Evolutionary conservation across 106 monocot genomes (phyloP).

Genomic region (Phalaenopsis aphrodite): DNA sequence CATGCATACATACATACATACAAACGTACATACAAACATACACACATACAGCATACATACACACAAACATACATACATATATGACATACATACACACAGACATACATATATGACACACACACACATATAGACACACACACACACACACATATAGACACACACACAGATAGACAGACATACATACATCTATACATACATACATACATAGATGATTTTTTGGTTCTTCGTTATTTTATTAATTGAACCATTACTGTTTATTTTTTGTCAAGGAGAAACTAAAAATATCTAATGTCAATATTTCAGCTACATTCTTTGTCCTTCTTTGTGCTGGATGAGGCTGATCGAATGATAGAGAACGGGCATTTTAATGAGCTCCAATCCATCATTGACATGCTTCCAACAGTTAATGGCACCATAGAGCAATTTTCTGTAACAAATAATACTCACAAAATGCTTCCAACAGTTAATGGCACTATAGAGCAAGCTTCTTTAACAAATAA

Average conservation of each 20-base stretch:
- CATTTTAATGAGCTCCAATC: slow-evolving; percentile 94
- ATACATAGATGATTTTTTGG: neutral
- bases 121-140: too few relatives aligned
- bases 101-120: too few relatives aligned
- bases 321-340: slow-evolving; percentile 98
- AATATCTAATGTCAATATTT: slow-evolving; percentile 8
- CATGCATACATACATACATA: too few relatives aligned
- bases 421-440: slow-evolving; percentile 17
- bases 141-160: too few relatives aligned
- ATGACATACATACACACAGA: too few relatives aligned
- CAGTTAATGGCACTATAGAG: neutral
- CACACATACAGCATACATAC: too few relatives aligned
- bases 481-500: slow-evolving; percentile 17
- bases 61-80: too few relatives aligned
- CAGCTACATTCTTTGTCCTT: slow-evolving; percentile 90
- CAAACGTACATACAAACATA: too few relatives aligned
- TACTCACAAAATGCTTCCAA: slow-evolving; percentile 16
- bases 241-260: neutral
- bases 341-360: slow-evolving; percentile 92
- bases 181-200: too few relatives aligned
- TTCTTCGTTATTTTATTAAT: neutral
- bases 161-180: too few relatives aligned
- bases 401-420: slow-evolving; percentile 12
- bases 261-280: neutral
- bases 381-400: slow-evolving; percentile 90